Evolutionary conservation across 176 grass and related monocot species (phyloP), one percentile per base, ranked within the genome.

Genomic region (Bothriochloa decipiens): DNA sequence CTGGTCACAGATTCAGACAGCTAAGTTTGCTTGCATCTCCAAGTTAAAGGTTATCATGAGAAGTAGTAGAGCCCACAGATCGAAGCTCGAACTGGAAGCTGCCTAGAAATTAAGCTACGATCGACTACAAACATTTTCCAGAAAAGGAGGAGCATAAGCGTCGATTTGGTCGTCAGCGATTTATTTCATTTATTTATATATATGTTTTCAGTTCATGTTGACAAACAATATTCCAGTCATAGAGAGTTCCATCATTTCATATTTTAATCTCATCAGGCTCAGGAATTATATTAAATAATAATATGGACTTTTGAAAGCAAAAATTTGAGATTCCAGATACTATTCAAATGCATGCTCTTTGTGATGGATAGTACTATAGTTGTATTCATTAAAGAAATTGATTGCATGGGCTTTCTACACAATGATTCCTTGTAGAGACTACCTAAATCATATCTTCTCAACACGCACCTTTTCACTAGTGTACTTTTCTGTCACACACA

Each of bases 31-130:
- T 57, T 74, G 49, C n/a, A 67, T 20, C 74, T 78, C 74, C 57
- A 78, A n/a, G 10, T 23, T 60, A 60, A 86, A 78, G 73, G 83
- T 14, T 57, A 84, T 84, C 86, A 84, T 79, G 18, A 78, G 45
- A 73, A 63, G 27, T 10, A 39, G 35, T 32, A 32, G 67, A 58
- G 68, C 45, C 18, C 18, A 49, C 29, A 60, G 20, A 60, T 60
- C 2, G 55, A 58, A 0, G 65, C 52, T 70, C 12, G 10, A 39
- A 76, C 49, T 58, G 17, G 74, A 76, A 76, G 52, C 52, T 77
- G 60, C 52, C 50, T 14, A 39, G 29, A 1, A 32, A 32, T 32
- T n/a, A 36, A 53, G 17, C 16, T 53, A 53, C 57, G 47, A 53
- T 75, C 17, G 17, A 27, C 7, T 2, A 11, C 25, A 74, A 16